Evolutionary conservation across 2,329 filamentous ascomycete genomes (phyloP).

Genomic region (Colletotrichum graminicola): DNA sequence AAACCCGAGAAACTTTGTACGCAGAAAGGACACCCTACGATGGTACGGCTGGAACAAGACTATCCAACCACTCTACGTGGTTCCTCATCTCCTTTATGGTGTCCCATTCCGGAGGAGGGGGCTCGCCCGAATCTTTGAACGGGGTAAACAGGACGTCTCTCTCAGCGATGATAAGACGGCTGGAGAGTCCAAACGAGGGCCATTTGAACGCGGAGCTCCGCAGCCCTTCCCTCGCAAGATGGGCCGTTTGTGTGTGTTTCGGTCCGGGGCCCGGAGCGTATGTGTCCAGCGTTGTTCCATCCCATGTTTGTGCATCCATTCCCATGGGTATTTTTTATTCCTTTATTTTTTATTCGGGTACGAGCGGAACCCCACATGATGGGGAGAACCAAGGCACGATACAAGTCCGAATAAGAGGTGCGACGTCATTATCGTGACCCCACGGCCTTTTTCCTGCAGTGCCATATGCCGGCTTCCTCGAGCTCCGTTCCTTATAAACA

Average conservation of each 20-base stretch:
- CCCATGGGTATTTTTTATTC: neutral
- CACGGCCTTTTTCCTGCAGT: too few species aligned
- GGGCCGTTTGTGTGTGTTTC: neutral
- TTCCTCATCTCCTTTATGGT: neutral
- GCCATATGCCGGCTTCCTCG: neutral
- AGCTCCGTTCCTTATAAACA: slow-evolving; percentile 2
- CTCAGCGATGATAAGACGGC: neutral
- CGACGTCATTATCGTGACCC: slow-evolving; percentile 24
- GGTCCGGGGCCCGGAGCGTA: slow-evolving; percentile 17
- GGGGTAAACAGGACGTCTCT: neutral
- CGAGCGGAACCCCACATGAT: neutral
- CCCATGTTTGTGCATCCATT: slow-evolving; percentile 29
- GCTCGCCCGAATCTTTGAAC: neutral
- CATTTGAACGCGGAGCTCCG: neutral
- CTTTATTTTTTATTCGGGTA: too few species aligned
- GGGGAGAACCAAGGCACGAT: neutral
- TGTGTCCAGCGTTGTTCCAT: slow-evolving; percentile 31
- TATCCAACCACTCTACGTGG: neutral
- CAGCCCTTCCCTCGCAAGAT: neutral
- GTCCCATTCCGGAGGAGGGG: neutral
- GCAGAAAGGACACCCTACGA: slow-evolving; percentile 1
- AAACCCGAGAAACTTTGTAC: slow-evolving; percentile 1
- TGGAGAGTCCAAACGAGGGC: too few species aligned
- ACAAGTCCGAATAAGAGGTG: neutral
- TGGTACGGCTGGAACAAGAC: neutral